These are phyloP conservation scores for Xerocomus potaroensis DNA, from an alignment of 768 basidiomycete species.

Conservation along the genomic window DNA sequence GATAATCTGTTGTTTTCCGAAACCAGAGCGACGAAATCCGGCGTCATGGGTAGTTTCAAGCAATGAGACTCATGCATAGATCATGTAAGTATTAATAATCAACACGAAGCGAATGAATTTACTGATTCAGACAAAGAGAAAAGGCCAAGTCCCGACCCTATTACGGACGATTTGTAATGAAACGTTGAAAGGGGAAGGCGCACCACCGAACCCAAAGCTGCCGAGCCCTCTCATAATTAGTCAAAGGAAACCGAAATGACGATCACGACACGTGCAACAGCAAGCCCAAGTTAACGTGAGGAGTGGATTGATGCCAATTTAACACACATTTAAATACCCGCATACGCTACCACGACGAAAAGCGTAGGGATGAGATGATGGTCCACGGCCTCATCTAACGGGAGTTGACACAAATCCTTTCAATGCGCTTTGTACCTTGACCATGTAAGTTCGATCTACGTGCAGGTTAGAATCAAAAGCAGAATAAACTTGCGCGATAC, in stretches of 20 bases:
- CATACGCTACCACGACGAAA: constrained; percentile 7
- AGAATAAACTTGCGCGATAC: background rate
- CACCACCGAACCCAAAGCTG: background rate
- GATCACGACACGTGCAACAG: background rate
- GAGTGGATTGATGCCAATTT: background rate
- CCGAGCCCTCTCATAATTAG: constrained; percentile 2
- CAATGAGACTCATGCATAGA: background rate
- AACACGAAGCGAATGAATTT: background rate
- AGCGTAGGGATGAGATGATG: constrained; percentile 4
- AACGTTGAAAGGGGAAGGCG: background rate
- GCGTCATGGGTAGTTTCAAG: constrained; percentile 5
- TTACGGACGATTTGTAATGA: background rate
- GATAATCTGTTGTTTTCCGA: too few species aligned
- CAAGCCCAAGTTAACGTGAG: constrained; percentile 9
- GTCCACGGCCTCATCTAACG: too few species aligned
- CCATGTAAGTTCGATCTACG: constrained; percentile 11
- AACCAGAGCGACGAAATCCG: too few species aligned
- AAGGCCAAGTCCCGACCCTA: background rate
- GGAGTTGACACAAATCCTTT: too few species aligned
- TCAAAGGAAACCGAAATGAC: background rate
- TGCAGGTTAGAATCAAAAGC: background rate
- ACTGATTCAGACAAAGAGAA: background rate
- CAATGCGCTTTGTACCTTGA: background rate
- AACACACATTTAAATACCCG: background rate
- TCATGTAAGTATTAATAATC: too few species aligned